phyloP scores from a whole-genome alignment of 352 stramenopile species.

The Saprolegnia parasitica region DNA sequence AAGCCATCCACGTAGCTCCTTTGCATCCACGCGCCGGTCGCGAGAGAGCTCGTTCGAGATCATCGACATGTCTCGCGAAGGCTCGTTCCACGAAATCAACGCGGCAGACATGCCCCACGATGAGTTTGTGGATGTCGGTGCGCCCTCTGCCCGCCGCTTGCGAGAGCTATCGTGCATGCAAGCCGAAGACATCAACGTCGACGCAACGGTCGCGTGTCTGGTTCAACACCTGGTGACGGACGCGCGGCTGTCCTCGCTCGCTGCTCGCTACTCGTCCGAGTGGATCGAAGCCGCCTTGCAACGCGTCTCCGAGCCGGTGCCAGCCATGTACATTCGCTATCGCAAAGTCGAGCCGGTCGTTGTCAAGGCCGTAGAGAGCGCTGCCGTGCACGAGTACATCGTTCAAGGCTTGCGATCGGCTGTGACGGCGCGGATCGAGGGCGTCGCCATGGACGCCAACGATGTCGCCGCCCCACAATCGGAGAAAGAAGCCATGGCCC shows the following conservation, averaged over 20 bases:
- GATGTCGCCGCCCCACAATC: neutral
- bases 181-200: neutral
- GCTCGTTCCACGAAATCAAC: conserved; percentile 14
- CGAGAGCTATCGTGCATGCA: neutral
- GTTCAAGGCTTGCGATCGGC: neutral
- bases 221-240: neutral
- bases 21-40: conserved; percentile 14
- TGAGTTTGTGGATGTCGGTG: conserved; percentile 10
- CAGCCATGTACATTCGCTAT: conserved; percentile 9
- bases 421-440: neutral
- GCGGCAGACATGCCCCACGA: neutral
- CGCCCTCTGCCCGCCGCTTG: neutral
- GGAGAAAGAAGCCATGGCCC: no score
- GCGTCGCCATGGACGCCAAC: neutral
- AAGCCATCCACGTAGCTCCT: neutral
- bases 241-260: neutral
- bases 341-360: neutral
- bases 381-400: neutral
- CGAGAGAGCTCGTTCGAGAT: conserved; percentile 23
- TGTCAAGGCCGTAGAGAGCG: neutral
- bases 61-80: conserved; percentile 10
- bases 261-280: neutral
- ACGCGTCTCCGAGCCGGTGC: neutral
- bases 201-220: neutral
- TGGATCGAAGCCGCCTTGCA: conserved; percentile 7